phyloP scores from a whole-genome alignment of 2,329 filamentous ascomycete genomes.

The Teratosphaeria epicoccoides region DNA sequence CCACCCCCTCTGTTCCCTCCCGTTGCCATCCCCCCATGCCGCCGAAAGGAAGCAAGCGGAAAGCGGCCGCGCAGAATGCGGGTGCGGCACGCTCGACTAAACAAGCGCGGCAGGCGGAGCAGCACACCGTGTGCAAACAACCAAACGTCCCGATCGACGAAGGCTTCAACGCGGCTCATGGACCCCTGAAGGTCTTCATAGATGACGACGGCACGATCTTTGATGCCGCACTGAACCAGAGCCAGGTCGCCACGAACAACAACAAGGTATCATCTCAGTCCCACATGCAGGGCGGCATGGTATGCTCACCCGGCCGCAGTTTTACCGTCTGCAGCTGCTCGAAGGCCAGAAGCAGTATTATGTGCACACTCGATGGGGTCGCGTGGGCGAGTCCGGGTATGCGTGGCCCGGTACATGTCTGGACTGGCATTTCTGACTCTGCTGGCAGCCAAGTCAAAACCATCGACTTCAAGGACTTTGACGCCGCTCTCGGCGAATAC shows the following conservation, averaged over 20 bases:
- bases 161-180: slow-evolving; percentile 16
- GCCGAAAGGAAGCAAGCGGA: slow-evolving; percentile 2
- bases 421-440: slow-evolving; percentile 30
- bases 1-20: too few species aligned
- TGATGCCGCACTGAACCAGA: slow-evolving; percentile 71
- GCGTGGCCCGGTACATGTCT: slow-evolving; percentile 32
- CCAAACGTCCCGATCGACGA: slow-evolving; percentile 40
- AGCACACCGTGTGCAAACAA: slow-evolving; percentile 11
- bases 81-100: slow-evolving; percentile 1
- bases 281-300: slow-evolving; percentile 3
- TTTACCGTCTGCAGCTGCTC: slow-evolving; percentile 28
- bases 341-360: slow-evolving; percentile 35
- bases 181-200: background rate
- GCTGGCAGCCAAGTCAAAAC: slow-evolving; percentile 33
- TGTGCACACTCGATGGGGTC: slow-evolving; percentile 58
- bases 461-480: slow-evolving; percentile 13
- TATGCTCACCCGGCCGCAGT: slow-evolving; percentile 4
- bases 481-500: slow-evolving; percentile 35
- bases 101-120: background rate
- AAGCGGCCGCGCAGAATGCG: background rate
- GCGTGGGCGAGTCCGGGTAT: slow-evolving; percentile 49
- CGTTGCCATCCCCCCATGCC: too few species aligned
- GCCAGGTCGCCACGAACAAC: slow-evolving; percentile 59
- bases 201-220: slow-evolving; percentile 50
- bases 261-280: slow-evolving; percentile 70